These are phyloP conservation scores for Solanum virginianum DNA, from an alignment of 257 asterid species.

Conservation along the genomic window DNA sequence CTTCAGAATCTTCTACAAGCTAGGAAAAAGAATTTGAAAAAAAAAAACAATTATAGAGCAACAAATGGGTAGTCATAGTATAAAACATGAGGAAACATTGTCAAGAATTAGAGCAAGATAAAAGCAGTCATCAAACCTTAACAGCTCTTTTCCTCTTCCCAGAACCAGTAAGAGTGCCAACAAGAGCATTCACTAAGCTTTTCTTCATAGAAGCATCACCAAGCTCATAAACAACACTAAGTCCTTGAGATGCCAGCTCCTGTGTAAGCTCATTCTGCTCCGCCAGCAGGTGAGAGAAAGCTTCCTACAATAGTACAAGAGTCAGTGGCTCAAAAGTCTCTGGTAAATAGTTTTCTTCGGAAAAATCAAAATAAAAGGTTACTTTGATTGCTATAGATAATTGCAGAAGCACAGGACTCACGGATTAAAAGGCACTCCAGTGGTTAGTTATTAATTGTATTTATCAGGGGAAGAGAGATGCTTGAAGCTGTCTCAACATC, in stretches of 20 bases:
- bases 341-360: not conserved
- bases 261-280: conserved; percentile 94
- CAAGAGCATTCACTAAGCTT: conserved; percentile 88
- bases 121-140: conserved; percentile 41
- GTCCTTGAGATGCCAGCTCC: conserved; percentile 98
- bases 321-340: not conserved
- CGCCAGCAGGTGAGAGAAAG: conserved; percentile 82
- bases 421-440: not conserved
- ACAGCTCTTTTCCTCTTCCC: conserved; percentile 97
- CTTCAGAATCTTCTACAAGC: conserved; percentile 91
- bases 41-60: not conserved
- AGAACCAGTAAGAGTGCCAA: conserved; percentile 94
- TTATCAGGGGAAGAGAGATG: not conserved
- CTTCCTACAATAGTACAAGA: conserved; percentile 50
- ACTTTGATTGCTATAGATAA: not conserved
- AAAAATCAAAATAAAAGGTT: not conserved
- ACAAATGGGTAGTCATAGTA: not conserved
- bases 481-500: not conserved
- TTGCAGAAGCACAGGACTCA: not conserved
- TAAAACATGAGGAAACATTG: not conserved
- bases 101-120: not conserved
- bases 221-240: conserved; percentile 90
- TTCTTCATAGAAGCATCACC: conserved; percentile 87
- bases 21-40: conserved; percentile 14
- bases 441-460: not conserved